A percentile compares a stretch with the other conserved stretches of the same genome.
Evolutionary conservation across 257 asterid genomes (phyloP).

Genomic region (Agastache rugosa): DNA sequence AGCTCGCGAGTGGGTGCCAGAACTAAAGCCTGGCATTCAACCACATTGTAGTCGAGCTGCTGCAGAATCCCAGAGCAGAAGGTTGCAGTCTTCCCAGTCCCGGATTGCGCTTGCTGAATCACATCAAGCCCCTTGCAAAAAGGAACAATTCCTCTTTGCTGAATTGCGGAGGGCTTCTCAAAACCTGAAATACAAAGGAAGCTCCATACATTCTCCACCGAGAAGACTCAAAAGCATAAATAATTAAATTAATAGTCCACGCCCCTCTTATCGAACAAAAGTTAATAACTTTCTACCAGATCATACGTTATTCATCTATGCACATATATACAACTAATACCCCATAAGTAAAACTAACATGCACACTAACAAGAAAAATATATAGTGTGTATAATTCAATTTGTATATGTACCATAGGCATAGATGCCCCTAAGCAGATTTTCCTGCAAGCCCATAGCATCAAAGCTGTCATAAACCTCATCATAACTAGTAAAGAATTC

Average conservation of each 20-base stretch:
- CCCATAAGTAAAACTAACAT: not conserved
- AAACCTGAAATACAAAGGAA: constrained; percentile 46
- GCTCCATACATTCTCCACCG: not conserved
- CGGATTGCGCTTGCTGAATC: constrained; percentile 66
- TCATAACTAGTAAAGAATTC: constrained; percentile 63
- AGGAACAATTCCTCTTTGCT: constrained; percentile 69
- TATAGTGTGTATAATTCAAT: constrained; percentile 1
- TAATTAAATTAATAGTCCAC: not conserved
- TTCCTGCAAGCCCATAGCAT: constrained; percentile 66
- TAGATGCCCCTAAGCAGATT: constrained; percentile 66
- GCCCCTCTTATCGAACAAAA: not conserved
- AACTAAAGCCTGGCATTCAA: constrained; percentile 65
- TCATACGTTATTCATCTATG: not conserved
- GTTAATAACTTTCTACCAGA: not conserved
- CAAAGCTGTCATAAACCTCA: constrained; percentile 66
- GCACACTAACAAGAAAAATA: not conserved
- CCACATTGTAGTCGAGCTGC: constrained; percentile 54
- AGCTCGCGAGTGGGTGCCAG: constrained; percentile 72
- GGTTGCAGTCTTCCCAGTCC: constrained; percentile 71
- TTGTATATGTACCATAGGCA: constrained; percentile 55
- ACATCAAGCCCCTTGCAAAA: constrained; percentile 68
- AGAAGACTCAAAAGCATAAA: not conserved
- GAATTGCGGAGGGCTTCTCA: constrained; percentile 72
- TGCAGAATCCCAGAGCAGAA: constrained; percentile 68
- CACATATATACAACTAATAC: not conserved